These are phyloP conservation scores for Bipolaris oryzae DNA, from an alignment of 2,329 filamentous ascomycete genomes.

Conservation along the genomic window DNA sequence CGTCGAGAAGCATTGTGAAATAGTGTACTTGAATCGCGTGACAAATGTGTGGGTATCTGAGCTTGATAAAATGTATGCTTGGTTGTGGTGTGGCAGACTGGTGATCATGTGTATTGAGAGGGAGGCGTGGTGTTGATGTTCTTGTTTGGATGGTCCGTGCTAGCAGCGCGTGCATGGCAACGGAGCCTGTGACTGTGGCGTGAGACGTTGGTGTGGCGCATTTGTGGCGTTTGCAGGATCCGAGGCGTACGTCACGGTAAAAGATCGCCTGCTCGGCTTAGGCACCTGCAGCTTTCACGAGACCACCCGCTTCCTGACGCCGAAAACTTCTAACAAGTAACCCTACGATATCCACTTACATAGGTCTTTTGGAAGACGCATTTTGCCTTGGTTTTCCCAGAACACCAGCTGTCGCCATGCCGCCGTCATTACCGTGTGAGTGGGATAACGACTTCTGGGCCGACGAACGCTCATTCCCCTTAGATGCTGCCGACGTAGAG, in stretches of 20 bases:
- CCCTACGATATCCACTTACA: neutral
- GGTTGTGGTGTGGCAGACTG: neutral
- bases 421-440: conserved; percentile 48
- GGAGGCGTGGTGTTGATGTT: conserved; percentile 37
- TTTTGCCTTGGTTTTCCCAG: conserved; percentile 1
- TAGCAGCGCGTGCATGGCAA: conserved; percentile 36
- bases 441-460: conserved; percentile 16
- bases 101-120: conserved; percentile 22
- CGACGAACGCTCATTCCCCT: conserved; percentile 30
- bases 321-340: conserved; percentile 2
- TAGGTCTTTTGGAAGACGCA: neutral
- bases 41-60: neutral
- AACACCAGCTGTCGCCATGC: conserved; percentile 29
- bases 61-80: neutral
- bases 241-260: conserved; percentile 45
- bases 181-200: conserved; percentile 21
- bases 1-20: conserved; percentile 85
- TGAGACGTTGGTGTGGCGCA: conserved; percentile 11
- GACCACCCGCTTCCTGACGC: conserved; percentile 12
- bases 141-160: conserved; percentile 41
- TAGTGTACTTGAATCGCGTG: conserved; percentile 11
- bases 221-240: conserved; percentile 16
- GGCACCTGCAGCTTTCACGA: conserved; percentile 28
- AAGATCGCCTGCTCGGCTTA: conserved; percentile 16
- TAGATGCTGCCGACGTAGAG: conserved; percentile 97